phyloP scores from a whole-genome alignment of 805 yeast genomes.

The Candida insectorum region DNA sequence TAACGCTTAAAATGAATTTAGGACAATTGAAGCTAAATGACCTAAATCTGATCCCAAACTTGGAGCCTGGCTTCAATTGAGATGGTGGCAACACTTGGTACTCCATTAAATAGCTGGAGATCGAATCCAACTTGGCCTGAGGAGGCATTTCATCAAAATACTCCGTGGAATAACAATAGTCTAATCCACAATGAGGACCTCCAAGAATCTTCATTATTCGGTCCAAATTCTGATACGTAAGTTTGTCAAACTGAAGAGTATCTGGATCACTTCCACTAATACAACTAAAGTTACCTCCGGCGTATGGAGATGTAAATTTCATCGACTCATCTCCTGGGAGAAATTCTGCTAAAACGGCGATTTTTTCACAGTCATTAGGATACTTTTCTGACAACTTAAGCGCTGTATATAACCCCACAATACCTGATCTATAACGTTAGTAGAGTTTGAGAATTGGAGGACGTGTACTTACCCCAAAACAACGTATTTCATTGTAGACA shows the following conservation, averaged over 20 bases:
- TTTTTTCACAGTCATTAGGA: constrained; percentile 31
- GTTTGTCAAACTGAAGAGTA: constrained; percentile 48
- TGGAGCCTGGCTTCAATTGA: constrained; percentile 50
- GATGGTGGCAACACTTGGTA: constrained; percentile 31
- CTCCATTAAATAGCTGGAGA: constrained; percentile 48
- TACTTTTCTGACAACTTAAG: constrained; percentile 41
- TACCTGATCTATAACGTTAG: constrained; percentile 47
- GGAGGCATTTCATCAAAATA: constrained; percentile 53
- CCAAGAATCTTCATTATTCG: constrained; percentile 47
- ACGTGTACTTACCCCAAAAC: too few species aligned
- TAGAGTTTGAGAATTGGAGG: too few species aligned
- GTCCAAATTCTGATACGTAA: constrained; percentile 50
- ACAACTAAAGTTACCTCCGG: constrained; percentile 42
- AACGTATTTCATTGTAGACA: too few species aligned
- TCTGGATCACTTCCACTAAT: constrained; percentile 55
- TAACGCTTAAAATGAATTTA: constrained; percentile 47
- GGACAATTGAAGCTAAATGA: constrained; percentile 78
- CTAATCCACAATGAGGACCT: constrained; percentile 52
- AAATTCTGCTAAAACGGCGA: constrained; percentile 61
- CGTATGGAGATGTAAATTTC: constrained; percentile 78
- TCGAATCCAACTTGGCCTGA: constrained; percentile 42
- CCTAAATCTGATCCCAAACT: constrained; percentile 52
- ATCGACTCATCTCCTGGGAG: constrained; percentile 78
- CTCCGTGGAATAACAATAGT: constrained; percentile 53
- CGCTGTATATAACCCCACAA: constrained; percentile 64